Percentiles rank a stretch among this genome's conserved stretches.
phyloP scores from a whole-genome alignment of 1,139 yeast genomes.

The Geotrichum bryndzae region DNA sequence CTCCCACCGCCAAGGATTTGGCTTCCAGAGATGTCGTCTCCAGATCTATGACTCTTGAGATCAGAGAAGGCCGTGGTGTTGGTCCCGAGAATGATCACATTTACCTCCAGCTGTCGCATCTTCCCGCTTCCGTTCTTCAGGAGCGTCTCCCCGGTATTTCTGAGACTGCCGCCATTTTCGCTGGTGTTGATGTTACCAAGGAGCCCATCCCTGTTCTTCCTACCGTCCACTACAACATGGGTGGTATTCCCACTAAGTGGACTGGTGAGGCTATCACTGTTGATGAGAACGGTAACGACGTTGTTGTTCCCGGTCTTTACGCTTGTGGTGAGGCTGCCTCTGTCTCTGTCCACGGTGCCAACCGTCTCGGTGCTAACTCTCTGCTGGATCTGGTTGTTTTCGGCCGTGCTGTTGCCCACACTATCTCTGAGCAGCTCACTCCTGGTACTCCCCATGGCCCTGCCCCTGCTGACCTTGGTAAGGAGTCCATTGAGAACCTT shows the following conservation, averaged over 20 bases:
- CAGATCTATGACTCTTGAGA: slow-evolving; percentile 97
- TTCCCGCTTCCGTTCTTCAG: slow-evolving; percentile 85
- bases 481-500: slow-evolving; percentile 81
- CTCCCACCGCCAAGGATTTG: slow-evolving; percentile 96
- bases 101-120: slow-evolving; percentile 86
- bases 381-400: slow-evolving; percentile 93
- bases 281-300: slow-evolving; percentile 85
- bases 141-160: slow-evolving; percentile 99
- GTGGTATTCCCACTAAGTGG: slow-evolving; percentile 98
- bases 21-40: slow-evolving; percentile 98
- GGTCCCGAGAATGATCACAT: slow-evolving; percentile 95
- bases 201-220: slow-evolving; percentile 98
- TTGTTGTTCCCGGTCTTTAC: slow-evolving; percentile 84
- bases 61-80: slow-evolving; percentile 98
- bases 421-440: slow-evolving; percentile 73
- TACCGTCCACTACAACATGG: slow-evolving; percentile 99
- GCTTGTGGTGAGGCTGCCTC: slow-evolving; percentile 99
- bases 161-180: slow-evolving; percentile 96
- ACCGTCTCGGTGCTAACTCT: slow-evolving; percentile 99
- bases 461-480: slow-evolving; percentile 79
- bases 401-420: slow-evolving; percentile 97
- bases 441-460: slow-evolving; percentile 86
- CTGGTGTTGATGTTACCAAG: slow-evolving; percentile 98
- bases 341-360: slow-evolving; percentile 98
- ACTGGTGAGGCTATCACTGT: slow-evolving; percentile 88